A percentile compares a stretch with the other conserved stretches of the same genome.
Evolutionary conservation across 2,329 filamentous ascomycete species (phyloP).

Genomic region (Cytospora chrysosperma): DNA sequence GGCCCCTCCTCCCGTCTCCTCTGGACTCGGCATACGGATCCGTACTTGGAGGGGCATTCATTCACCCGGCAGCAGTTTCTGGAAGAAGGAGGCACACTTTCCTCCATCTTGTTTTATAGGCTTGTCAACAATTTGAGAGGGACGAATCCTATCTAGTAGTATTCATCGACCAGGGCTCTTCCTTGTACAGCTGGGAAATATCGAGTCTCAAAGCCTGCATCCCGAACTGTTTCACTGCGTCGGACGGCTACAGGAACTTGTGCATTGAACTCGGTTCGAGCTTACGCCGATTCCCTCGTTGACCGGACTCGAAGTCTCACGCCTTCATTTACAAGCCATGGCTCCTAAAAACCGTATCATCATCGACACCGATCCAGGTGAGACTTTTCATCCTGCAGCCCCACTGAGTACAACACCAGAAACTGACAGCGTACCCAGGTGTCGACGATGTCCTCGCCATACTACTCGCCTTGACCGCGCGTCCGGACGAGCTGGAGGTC

Average conservation of each 20-base stretch:
- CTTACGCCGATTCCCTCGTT: neutral
- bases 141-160: neutral
- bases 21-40: neutral
- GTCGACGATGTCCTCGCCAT: slow-evolving; percentile 91
- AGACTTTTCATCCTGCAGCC: slow-evolving; percentile 17
- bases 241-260: slow-evolving; percentile 1
- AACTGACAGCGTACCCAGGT: slow-evolving; percentile 47
- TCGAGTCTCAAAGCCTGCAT: neutral
- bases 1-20: neutral
- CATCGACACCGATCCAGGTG: slow-evolving; percentile 92
- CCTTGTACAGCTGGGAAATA: neutral
- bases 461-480: slow-evolving; percentile 79
- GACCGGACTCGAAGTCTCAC: slow-evolving; percentile 4
- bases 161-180: neutral
- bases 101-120: neutral
- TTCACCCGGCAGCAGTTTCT: too few relatives aligned
- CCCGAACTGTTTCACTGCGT: slow-evolving; percentile 9
- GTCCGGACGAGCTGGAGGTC: slow-evolving; percentile 81
- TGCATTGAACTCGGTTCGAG: slow-evolving; percentile 2
- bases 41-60: neutral
- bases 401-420: neutral
- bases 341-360: slow-evolving; percentile 75
- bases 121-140: neutral
- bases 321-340: slow-evolving; percentile 43
- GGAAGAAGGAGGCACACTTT: neutral